Percentiles rank a stretch among this genome's conserved stretches.
These are phyloP conservation scores for Stereocaulon alpinum DNA, from an alignment of 495 filamentous ascomycete species.

Conservation along the genomic window DNA sequence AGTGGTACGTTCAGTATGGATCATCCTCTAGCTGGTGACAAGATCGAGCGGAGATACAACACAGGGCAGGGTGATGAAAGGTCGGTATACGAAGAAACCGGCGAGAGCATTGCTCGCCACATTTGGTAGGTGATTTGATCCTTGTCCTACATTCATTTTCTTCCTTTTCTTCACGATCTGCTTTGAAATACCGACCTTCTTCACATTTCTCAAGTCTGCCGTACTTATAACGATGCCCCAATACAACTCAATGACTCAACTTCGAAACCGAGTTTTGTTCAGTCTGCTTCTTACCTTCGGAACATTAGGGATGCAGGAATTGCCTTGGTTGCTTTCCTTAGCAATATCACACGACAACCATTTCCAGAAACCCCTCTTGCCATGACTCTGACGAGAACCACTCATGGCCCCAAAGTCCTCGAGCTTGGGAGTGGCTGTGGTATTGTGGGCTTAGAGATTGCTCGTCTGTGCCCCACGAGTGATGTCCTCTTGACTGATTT, in stretches of 20 bases:
- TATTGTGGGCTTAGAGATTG: slow-evolving; percentile 67
- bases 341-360: slow-evolving; percentile 7
- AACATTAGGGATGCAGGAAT: slow-evolving; percentile 57
- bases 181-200: not conserved
- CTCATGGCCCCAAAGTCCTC: slow-evolving; percentile 43
- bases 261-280: slow-evolving; percentile 10
- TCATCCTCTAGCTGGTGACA: slow-evolving; percentile 33
- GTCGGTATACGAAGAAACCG: slow-evolving; percentile 76
- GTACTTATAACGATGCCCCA: not conserved
- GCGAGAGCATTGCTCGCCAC: slow-evolving; percentile 90
- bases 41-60: slow-evolving; percentile 44
- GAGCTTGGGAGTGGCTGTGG: slow-evolving; percentile 84
- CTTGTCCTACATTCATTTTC: too few relatives aligned
- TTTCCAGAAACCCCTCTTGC: slow-evolving; percentile 24
- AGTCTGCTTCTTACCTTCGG: slow-evolving; percentile 1
- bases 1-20: slow-evolving; percentile 39
- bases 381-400: slow-evolving; percentile 23
- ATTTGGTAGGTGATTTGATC: slow-evolving; percentile 55
- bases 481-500: slow-evolving; percentile 73
- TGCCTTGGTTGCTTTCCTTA: slow-evolving; percentile 39
- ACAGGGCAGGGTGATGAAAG: slow-evolving; percentile 22
- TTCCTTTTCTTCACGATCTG: not conserved
- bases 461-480: slow-evolving; percentile 42
- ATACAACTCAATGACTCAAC: slow-evolving; percentile 9
- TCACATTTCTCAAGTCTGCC: too few relatives aligned